These are phyloP conservation scores for Steccherinum ochraceum DNA, from an alignment of 768 basidiomycete genomes.

Conservation along the genomic window DNA sequence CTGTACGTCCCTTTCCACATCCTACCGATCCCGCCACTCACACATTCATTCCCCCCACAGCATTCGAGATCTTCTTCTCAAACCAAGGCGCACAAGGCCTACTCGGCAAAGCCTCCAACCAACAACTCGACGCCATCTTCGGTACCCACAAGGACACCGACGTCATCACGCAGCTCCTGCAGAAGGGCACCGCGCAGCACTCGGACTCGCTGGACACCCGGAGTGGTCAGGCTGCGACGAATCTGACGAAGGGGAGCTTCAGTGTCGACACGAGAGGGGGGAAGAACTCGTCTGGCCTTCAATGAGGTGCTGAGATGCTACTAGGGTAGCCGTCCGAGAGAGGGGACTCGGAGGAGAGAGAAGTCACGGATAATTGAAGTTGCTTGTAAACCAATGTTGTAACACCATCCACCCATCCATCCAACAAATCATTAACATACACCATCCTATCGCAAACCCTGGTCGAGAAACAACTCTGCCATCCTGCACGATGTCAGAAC, in stretches of 20 bases:
- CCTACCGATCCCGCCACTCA: not conserved
- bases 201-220: constrained; percentile 36
- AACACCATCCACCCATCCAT: too few relatives aligned
- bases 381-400: too few relatives aligned
- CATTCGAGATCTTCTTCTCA: constrained; percentile 67
- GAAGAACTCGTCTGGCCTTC: not conserved
- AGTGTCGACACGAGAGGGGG: constrained; percentile 34
- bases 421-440: too few relatives aligned
- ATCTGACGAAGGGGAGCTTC: constrained; percentile 27
- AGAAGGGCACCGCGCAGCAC: constrained; percentile 55
- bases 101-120: constrained; percentile 69
- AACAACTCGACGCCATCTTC: constrained; percentile 74
- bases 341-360: too few relatives aligned
- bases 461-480: too few relatives aligned
- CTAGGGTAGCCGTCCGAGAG: too few relatives aligned
- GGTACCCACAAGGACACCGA: constrained; percentile 59
- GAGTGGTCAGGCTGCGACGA: constrained; percentile 16
- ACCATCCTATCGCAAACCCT: too few relatives aligned
- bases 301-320: not conserved
- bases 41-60: constrained; percentile 30
- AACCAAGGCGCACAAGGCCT: constrained; percentile 74
- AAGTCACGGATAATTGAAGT: too few relatives aligned
- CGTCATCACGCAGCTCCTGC: constrained; percentile 51
- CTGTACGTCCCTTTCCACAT: constrained; percentile 40
- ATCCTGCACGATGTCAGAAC: too few relatives aligned